Evolutionary conservation across 345 rosid genomes (phyloP).

Genomic region (Linum trigynum): DNA sequence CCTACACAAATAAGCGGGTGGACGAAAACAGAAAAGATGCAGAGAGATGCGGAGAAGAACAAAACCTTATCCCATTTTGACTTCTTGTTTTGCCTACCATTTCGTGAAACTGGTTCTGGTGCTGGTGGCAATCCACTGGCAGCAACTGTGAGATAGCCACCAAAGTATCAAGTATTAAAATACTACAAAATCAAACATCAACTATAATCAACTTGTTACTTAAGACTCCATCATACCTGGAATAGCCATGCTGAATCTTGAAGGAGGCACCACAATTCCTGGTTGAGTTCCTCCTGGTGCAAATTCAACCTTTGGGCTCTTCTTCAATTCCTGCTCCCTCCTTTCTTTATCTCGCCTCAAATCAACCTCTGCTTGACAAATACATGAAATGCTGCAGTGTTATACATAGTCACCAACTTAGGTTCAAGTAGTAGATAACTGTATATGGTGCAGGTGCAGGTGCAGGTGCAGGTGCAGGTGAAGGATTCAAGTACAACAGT

Average conservation of each 20-base stretch:
- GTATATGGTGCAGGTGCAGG: no score
- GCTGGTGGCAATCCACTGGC: slow-evolving; percentile 36
- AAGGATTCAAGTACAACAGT: no score
- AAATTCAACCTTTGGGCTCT: slow-evolving; percentile 70
- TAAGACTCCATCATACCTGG: slow-evolving; percentile 32
- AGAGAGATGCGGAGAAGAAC: background rate
- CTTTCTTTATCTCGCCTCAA: slow-evolving; percentile 80
- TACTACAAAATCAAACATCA: background rate
- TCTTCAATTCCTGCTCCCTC: slow-evolving; percentile 79
- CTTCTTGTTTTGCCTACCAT: slow-evolving; percentile 76
- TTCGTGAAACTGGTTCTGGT: slow-evolving; percentile 41
- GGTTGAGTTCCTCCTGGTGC: slow-evolving; percentile 53
- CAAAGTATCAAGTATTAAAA: slow-evolving; percentile 18
- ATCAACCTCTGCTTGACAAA: slow-evolving; percentile 49
- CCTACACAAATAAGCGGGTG: background rate
- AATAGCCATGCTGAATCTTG: slow-evolving; percentile 52
- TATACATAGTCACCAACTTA: no score
- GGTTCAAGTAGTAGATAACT: no score
- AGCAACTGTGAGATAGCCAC: slow-evolving; percentile 25
- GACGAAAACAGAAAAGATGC: background rate
- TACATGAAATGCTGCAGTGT: background rate
- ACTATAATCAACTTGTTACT: background rate
- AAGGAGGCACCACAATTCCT: slow-evolving; percentile 35
- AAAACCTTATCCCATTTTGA: slow-evolving; percentile 94
- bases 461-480: no score